Percentiles rank a stretch among this genome's conserved stretches.
phyloP scores from a whole-genome alignment of 2,329 filamentous ascomycete species.

The Beauveria scarabaeidicola region DNA sequence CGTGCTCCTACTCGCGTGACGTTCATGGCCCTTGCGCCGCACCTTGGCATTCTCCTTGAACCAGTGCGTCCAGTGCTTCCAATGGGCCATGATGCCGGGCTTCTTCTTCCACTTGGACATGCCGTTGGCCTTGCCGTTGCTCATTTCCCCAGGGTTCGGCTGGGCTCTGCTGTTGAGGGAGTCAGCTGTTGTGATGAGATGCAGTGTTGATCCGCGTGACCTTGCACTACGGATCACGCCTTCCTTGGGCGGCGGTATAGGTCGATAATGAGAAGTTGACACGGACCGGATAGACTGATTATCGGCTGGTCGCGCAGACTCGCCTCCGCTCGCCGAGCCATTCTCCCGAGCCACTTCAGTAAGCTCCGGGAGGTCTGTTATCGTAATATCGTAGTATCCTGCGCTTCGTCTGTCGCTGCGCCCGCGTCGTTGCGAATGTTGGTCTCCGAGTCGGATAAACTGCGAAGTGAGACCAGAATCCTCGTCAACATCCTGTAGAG shows the following conservation, averaged over 20 bases:
- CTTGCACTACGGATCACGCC: slow-evolving; percentile 57
- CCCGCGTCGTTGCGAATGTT: slow-evolving; percentile 55
- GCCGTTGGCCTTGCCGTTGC: slow-evolving; percentile 16
- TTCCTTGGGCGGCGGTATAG: slow-evolving; percentile 82
- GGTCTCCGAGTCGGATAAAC: slow-evolving; percentile 34
- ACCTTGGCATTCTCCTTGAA: slow-evolving; percentile 51
- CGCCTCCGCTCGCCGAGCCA: slow-evolving; percentile 34
- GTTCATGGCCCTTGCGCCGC: slow-evolving; percentile 39
- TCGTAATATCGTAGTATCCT: slow-evolving; percentile 54
- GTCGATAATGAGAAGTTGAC: slow-evolving; percentile 67
- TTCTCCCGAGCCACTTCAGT: slow-evolving; percentile 49
- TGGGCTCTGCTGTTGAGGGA: slow-evolving; percentile 29
- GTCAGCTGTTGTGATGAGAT: slow-evolving; percentile 65
- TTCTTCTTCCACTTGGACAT: slow-evolving; percentile 45
- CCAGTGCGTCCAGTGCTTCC: slow-evolving; percentile 59
- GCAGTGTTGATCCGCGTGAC: slow-evolving; percentile 75
- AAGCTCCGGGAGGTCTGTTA: slow-evolving; percentile 69
- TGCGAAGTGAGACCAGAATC: slow-evolving; percentile 50
- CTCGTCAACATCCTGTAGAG: slow-evolving; percentile 70
- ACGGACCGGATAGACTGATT: slow-evolving; percentile 69
- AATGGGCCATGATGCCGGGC: slow-evolving; percentile 50
- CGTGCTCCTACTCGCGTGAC: slow-evolving; percentile 48
- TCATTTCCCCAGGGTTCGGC: slow-evolving; percentile 18
- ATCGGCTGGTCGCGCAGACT: slow-evolving; percentile 57
- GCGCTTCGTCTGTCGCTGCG: slow-evolving; percentile 68